Percentiles rank a stretch among this genome's conserved stretches.
phyloP scores from a whole-genome alignment of 306 rosid species.

The Dalbergia oliveri region DNA sequence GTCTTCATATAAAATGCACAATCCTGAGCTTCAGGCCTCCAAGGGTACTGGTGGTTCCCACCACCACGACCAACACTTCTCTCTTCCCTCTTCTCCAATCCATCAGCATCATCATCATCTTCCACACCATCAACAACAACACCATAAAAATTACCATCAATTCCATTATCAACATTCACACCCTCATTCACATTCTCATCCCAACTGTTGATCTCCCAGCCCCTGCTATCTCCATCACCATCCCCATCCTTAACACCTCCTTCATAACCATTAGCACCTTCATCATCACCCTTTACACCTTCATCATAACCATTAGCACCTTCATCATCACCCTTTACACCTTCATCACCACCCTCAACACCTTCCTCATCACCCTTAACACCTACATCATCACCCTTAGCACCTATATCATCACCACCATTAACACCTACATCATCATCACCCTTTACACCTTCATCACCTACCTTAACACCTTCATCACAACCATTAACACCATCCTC shows the following conservation, averaged over 20 bases:
- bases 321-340: slow-evolving; percentile 11
- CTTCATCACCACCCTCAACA: background rate
- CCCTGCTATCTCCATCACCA: slow-evolving; percentile 41
- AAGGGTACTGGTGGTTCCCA: slow-evolving; percentile 61
- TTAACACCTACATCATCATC: slow-evolving; percentile 28
- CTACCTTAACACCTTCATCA: slow-evolving; percentile 48
- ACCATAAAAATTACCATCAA: slow-evolving; percentile 1
- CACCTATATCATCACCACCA: slow-evolving; percentile 21
- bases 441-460: background rate
- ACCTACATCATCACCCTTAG: no score
- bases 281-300: slow-evolving; percentile 12
- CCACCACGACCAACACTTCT: slow-evolving; percentile 5
- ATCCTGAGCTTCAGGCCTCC: slow-evolving; percentile 95
- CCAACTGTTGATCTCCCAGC: slow-evolving; percentile 57
- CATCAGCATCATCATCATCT: slow-evolving; percentile 24
- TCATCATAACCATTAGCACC: background rate
- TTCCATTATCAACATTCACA: slow-evolving; percentile 33
- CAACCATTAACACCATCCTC: background rate
- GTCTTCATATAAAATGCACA: slow-evolving; percentile 87
- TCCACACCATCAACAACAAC: background rate
- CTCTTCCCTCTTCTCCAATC: background rate
- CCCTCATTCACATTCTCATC: slow-evolving; percentile 51
- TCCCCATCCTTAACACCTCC: slow-evolving; percentile 47
- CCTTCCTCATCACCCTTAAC: background rate
- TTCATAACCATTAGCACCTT: slow-evolving; percentile 36